These are phyloP conservation scores for Apiotrichum gracile DNA, from an alignment of 1,284 basidiomycete species.

Conservation along the genomic window DNA sequence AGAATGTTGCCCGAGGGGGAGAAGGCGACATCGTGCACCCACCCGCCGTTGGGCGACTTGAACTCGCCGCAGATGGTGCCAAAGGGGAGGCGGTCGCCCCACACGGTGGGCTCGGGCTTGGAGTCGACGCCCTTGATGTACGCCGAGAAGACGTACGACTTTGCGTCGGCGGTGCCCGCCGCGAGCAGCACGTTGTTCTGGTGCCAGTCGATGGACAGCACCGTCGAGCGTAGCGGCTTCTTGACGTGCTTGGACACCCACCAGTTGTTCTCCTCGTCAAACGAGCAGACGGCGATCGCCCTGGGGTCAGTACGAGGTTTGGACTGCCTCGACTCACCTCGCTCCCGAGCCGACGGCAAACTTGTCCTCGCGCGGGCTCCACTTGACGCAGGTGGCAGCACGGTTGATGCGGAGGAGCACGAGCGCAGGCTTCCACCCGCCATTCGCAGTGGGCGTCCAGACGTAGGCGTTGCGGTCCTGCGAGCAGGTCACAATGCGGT, in stretches of 20 bases:
- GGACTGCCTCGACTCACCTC: conserved; percentile 53
- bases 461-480: conserved; percentile 99
- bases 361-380: conserved; percentile 97
- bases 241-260: conserved; percentile 98
- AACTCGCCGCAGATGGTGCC: conserved; percentile 97
- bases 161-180: conserved; percentile 89
- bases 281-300: conserved; percentile 88
- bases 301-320: conserved; percentile 44
- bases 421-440: conserved; percentile 91
- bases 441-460: conserved; percentile 76
- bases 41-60: conserved; percentile 78
- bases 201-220: conserved; percentile 93
- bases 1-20: conserved; percentile 88
- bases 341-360: conserved; percentile 98
- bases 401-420: conserved; percentile 92
- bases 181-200: conserved; percentile 94
- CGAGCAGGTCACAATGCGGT: conserved; percentile 95
- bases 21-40: conserved; percentile 95
- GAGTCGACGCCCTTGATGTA: conserved; percentile 99
- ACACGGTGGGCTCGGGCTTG: conserved; percentile 83
- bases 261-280: conserved; percentile 97
- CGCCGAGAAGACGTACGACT: conserved; percentile 95
- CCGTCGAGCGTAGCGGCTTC: conserved; percentile 91
- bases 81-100: conserved; percentile 97
- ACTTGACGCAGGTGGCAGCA: conserved; percentile 89